Percentiles rank a stretch among this genome's conserved stretches.
These are phyloP conservation scores for Boletus eberwhitei DNA, from an alignment of 768 basidiomycete genomes.

Conservation along the genomic window DNA sequence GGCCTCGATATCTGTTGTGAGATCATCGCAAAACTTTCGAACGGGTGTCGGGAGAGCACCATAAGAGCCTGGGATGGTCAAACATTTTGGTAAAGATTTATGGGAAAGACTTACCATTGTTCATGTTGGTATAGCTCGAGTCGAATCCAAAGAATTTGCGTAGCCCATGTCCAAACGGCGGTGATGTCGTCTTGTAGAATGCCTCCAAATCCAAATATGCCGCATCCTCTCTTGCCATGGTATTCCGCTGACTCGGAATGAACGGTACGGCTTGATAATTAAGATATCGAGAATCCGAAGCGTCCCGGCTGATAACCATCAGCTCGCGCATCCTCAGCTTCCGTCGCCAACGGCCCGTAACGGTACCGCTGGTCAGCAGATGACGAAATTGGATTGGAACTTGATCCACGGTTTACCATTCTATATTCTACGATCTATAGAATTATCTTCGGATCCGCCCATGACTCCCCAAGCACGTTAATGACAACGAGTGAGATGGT, in stretches of 20 bases:
- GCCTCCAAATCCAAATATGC: background rate
- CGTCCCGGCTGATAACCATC: background rate
- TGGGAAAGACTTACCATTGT: background rate
- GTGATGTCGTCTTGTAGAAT: slow-evolving; percentile 14
- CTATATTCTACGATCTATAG: background rate
- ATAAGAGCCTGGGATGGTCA: slow-evolving; percentile 33
- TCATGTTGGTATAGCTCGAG: background rate
- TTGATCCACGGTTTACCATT: background rate
- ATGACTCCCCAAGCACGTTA: background rate
- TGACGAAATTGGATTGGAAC: background rate
- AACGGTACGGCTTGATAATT: background rate
- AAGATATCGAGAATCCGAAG: background rate
- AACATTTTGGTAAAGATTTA: background rate
- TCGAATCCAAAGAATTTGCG: slow-evolving; percentile 20
- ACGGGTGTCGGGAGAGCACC: slow-evolving; percentile 42
- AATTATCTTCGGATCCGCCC: background rate
- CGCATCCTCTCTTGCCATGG: background rate
- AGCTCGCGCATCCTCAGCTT: background rate
- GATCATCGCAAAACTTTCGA: background rate
- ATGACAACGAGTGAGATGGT: background rate
- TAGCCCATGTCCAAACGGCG: slow-evolving; percentile 51
- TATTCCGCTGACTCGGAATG: background rate
- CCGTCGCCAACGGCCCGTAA: background rate
- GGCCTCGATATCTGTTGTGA: slow-evolving; percentile 32
- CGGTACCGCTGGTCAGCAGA: background rate